Evolutionary conservation across 495 filamentous ascomycete species (phyloP), one percentile per base, ranked within the genome.

Genomic region (Tuber microsphaerosporum): DNA sequence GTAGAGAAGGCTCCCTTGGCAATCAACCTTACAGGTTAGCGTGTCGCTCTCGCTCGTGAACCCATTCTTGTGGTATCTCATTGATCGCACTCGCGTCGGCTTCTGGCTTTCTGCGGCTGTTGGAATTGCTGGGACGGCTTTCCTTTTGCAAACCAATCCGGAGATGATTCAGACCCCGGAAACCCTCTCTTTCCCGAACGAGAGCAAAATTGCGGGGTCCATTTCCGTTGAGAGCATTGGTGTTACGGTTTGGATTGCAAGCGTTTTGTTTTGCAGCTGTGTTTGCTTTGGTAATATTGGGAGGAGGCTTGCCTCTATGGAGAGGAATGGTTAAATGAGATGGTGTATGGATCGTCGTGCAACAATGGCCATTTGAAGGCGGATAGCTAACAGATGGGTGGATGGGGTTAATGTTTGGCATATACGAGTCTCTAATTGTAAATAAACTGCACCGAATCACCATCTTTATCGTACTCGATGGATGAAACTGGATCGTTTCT

Each of bases 241-340:
- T 19, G 90, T 91, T 48, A 88, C 88, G 43, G 92, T 93, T 16
- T 99, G 95, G 94, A 89, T 97, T 78, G 86, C 93, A 42, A 96
- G 92, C 83, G 93, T 97, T 45, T 83, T 99, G 79, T 99, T 97
- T 85, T 97, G 95, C 83, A 92, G 90, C 72, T 93, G 92, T 77
- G 90, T 98, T 42, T 97, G 94, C 84, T 97, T 99, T 87, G 95
- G 95, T 39, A 97, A 97, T 84, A 92, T 98, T 80, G 95, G 95
- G 14, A 86, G 95, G 77, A 87, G 93, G 83, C 85, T 97, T 74
- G 91, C 92, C 45, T 84, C 89, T 51, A 72, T 87, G 73, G 79
- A 78, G 73, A 77, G 75, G 72, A 41, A 45, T 26, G 72, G 86
- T 83, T 71, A 80, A 81, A 12, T 34, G 68, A 26, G 71, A 74